Evolutionary conservation across 805 yeast species (phyloP), one percentile per base, ranked within the genome.

Genomic region (Kuraishia molischiana): DNA sequence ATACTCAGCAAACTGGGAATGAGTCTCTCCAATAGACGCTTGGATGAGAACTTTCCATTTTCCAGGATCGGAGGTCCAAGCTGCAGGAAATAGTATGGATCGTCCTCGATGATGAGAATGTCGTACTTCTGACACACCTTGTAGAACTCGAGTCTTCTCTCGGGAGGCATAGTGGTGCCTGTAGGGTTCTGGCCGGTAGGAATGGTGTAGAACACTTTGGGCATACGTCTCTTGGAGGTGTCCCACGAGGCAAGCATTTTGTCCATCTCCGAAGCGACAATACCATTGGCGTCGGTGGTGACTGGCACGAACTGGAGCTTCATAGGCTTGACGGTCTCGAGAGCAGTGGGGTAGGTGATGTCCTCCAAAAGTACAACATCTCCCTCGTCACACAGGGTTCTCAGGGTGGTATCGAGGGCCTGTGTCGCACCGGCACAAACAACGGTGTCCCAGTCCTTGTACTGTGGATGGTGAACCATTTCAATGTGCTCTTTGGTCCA

Each of bases 171-270:
- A 4, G 81, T 72, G 14, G 79, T 68, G 5, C 95, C 94, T 13
- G 87, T 77, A 36, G 95, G 95, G 61, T 85, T 85, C 56, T 85
- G 95, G 34, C 94, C 95, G 10, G 86, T 77, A 31, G 84, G 76
- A 53, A 84, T 79, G 11, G 85, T 72, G 60, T 84, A 84, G 38
- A 79, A 58, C 24, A 76, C 56, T 44, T 66, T 74, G 42, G 87
- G 87, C 47, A 63, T 69, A 19, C 45, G 62, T n/a, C n/a, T n/a
- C n/a, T n/a, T n/a, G 61, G 64, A 58, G 50, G 58, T 68, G 11
- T 68, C 67, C 97, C 97, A 89, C 53, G 71, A 64, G 43, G 68
- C 72, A 51, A 90, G 62, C 37, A 79, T 58, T 9, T 56, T 48
- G 29, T 68, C 89, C 39, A 90, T 65, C 36, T 73, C 72, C 42